Evolutionary conservation across 1,284 basidiomycete genomes (phyloP), one percentile per base, ranked within the genome.

Genomic region (Exobasidium cylindrosporum): DNA sequence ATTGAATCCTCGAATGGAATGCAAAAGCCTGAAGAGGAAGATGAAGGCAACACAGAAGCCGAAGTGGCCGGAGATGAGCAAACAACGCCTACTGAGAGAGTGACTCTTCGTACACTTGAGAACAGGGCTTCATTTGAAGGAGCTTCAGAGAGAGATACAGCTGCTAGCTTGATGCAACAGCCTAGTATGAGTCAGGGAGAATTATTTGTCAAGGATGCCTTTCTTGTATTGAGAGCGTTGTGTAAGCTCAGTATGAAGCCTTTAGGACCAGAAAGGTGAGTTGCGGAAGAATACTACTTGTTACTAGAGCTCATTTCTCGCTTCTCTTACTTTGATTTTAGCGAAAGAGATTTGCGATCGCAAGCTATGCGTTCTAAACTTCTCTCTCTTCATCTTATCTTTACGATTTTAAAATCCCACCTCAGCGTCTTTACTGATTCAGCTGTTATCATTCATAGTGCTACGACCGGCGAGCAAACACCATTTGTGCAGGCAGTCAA

Each of bases 171-270:
- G 13, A 52, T 58, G 57, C 23, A 46, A 13, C 53, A 58, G 26
- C 23, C 43, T 58, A 69, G 31, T 4, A 49, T 79, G 60, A 73
- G 69, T 60, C 72, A 75, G 24, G 60, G 69, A 3, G 78, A 79
- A 63, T 68, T 79, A 26, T 71, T 76, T 31, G 73, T 78, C 64
- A 79, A 79, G 63, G 78, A 79, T 54, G 78, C 78, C 31, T 79
- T 79, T 65, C 66, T 79, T 21, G 73, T 79, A 6, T 62, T 79
- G 54, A 68, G 78, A 14, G 75, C 78, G 24, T 71, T 79, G 17
- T 79, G 78, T 68, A 79, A 79, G 65, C 67, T 79, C 31, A 76
- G 70, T 49, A 78, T 78, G 78, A 79, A 79, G 66, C 73, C 75
- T 1, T 64, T 79, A 1, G 70, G 70, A 6, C 57, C 72, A 7